Evolutionary conservation across 139 green algal species (phyloP), one percentile per base, ranked within the genome.

Genomic region (Tetraselmis striata): DNA sequence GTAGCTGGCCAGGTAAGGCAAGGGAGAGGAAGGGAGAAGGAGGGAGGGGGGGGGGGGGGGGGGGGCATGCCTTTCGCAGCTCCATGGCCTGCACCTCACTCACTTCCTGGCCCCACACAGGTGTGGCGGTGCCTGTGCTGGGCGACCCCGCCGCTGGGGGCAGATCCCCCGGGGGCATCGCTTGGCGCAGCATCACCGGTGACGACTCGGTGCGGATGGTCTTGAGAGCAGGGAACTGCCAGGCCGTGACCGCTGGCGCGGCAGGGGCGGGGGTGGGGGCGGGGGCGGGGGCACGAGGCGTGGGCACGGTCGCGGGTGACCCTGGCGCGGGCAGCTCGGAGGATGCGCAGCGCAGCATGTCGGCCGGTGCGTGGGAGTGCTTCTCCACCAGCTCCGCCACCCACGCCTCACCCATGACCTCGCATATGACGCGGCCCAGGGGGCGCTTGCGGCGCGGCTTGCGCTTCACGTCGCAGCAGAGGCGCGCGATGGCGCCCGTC

Each of bases 401-500:
- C 45, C 45, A 67, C 18, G 5, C 45, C 18, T 67, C 45, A 5
- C 45, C 45, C 45, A 67, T 67, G 45, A 67, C 45, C 45, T 67
- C 45, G 45, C 45, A 67, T 67, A 67, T 67, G 45, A 67, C 18
- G 18, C 45, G 45, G 5, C 45, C 45, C 45, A 67, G 45, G 5
- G 45, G 45, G 11, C 45, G 5, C 45, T 67, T 67, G 23, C 77
- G 31, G 29, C 77, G 31, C 24, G 77, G 77, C 77, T 80, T 80
- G 77, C 29, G 29, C 77, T 22, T 80, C 23, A 2, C 26, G 27
- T 23, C 23, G 77, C 77, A 80, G 27, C 31, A 28, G 28, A 31
- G 27, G 2, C 77, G 28, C 27, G 77, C 29, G 5, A 80, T 32
- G 24, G 18, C 1, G 2, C 77, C 77, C 2, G 77, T 80, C 77